A percentile compares a stretch with the other conserved stretches of the same genome.
phyloP scores from a whole-genome alignment of 208 protist species.

The Naegleria gruberi region DNA sequence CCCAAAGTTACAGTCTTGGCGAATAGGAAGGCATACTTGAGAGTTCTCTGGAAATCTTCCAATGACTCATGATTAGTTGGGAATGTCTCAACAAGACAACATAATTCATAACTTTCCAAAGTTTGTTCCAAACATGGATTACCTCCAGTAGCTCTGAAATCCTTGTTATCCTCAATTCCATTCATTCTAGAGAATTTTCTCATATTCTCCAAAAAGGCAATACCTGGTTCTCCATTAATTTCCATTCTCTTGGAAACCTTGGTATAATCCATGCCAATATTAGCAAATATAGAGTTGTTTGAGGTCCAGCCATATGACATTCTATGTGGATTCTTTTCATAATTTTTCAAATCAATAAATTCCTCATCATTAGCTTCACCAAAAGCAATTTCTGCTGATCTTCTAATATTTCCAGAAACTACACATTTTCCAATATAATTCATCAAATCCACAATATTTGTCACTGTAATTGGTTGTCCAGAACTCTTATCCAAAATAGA shows the following conservation, averaged over 20 bases:
- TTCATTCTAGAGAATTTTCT: constrained; percentile 51
- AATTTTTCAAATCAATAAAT: constrained; percentile 68
- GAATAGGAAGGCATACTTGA: constrained; percentile 59
- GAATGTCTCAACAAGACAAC: constrained; percentile 74
- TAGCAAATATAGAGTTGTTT: constrained; percentile 62
- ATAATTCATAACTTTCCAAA: constrained; percentile 65
- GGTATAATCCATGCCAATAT: constrained; percentile 62
- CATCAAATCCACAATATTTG: constrained; percentile 66
- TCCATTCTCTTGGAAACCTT: constrained; percentile 37
- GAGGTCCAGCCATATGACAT: constrained; percentile 54
- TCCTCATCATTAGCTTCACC: constrained; percentile 46
- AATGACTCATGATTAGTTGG: constrained; percentile 50
- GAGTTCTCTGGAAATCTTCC: constrained; percentile 54
- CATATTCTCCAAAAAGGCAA: constrained; percentile 70
- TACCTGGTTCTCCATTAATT: constrained; percentile 64
- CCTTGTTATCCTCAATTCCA: constrained; percentile 32
- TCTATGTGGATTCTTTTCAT: constrained; percentile 53
- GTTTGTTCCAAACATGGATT: constrained; percentile 72
- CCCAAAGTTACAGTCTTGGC: constrained; percentile 55
- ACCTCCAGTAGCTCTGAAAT: constrained; percentile 47
- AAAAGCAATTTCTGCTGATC: constrained; percentile 65
- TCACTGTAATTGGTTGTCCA: constrained; percentile 45
- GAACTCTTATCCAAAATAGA: constrained; percentile 27
- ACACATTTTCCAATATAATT: constrained; percentile 68
- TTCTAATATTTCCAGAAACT: constrained; percentile 58